These are phyloP conservation scores for Pseudogymnoascus sp. DNA, from an alignment of 2,329 filamentous ascomycete species.

Conservation along the genomic window DNA sequence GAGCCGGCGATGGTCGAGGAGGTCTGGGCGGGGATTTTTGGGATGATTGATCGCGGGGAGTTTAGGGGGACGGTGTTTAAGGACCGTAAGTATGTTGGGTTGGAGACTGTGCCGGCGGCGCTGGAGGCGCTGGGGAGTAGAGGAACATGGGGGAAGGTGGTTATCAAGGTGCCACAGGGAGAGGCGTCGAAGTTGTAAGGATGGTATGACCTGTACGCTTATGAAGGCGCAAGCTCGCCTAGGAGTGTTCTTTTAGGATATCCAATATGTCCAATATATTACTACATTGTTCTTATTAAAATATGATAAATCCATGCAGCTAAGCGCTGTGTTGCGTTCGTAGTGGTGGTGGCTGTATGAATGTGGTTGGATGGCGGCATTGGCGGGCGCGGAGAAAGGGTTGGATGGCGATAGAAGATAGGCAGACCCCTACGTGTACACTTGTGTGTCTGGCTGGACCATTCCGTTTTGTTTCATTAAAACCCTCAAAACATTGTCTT, in stretches of 20 bases:
- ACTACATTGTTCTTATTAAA: neutral
- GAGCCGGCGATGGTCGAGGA: slow-evolving; percentile 60
- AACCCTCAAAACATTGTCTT: neutral
- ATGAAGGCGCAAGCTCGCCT: neutral
- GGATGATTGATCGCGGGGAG: slow-evolving; percentile 68
- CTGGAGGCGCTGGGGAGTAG: slow-evolving; percentile 68
- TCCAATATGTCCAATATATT: neutral
- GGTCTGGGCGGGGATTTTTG: slow-evolving; percentile 78
- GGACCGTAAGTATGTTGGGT: slow-evolving; percentile 71
- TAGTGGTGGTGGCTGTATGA: neutral
- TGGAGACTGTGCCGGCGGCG: slow-evolving; percentile 71
- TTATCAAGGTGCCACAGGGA: slow-evolving; percentile 72
- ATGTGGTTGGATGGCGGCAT: neutral
- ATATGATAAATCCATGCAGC: neutral
- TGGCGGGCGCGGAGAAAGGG: neutral
- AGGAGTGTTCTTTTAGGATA: neutral
- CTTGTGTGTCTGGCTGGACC: neutral
- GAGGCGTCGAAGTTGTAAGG: slow-evolving; percentile 46
- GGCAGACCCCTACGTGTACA: neutral
- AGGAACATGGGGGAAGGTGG: slow-evolving; percentile 93
- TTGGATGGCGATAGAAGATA: neutral
- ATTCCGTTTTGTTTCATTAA: neutral
- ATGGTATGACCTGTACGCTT: neutral
- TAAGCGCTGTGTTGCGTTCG: neutral
- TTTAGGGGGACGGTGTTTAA: slow-evolving; percentile 75